Evolutionary conservation across 139 green algal species (phyloP).

Genomic region (Gonium pectorale): DNA sequence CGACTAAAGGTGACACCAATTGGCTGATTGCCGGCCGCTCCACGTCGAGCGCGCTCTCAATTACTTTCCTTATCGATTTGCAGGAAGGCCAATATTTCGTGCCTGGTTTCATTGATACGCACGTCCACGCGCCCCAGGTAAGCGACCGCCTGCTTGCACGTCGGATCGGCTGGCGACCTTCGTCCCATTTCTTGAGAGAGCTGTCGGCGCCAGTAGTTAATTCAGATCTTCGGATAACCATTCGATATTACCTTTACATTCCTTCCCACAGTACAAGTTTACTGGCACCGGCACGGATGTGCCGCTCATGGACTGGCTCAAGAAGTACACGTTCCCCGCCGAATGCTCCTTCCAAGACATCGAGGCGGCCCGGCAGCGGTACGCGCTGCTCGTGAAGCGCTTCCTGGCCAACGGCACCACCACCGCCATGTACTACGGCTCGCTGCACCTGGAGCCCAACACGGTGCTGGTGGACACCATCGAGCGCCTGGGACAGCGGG

Average conservation of each 20-base stretch:
- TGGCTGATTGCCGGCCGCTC: background rate
- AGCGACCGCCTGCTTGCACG: too few species aligned
- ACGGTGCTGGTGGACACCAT: conserved; percentile 64
- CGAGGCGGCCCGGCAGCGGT: conserved; percentile 32
- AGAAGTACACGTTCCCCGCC: conserved; percentile 62
- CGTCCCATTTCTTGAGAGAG: too few species aligned
- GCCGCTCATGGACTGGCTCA: conserved; percentile 66
- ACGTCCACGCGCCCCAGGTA: conserved; percentile 63
- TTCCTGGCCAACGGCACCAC: conserved; percentile 54
- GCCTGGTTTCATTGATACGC: conserved; percentile 64
- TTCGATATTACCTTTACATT: too few species aligned
- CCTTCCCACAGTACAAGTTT: conserved; percentile 51
- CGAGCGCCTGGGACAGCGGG: conserved; percentile 60
- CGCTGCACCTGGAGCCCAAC: conserved; percentile 65
- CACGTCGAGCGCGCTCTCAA: background rate
- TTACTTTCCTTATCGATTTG: background rate
- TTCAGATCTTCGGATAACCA: too few species aligned
- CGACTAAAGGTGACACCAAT: conserved; percentile 10
- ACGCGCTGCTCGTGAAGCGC: conserved; percentile 54
- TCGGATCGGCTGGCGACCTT: too few species aligned
- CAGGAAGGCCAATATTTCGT: conserved; percentile 58
- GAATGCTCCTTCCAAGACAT: conserved; percentile 54
- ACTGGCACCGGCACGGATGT: conserved; percentile 55
- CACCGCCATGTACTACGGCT: conserved; percentile 63
- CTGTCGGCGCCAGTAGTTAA: too few species aligned